phyloP scores from a whole-genome alignment of 192 early-diverging fungal genomes.

The Haplosporangium gracile region DNA sequence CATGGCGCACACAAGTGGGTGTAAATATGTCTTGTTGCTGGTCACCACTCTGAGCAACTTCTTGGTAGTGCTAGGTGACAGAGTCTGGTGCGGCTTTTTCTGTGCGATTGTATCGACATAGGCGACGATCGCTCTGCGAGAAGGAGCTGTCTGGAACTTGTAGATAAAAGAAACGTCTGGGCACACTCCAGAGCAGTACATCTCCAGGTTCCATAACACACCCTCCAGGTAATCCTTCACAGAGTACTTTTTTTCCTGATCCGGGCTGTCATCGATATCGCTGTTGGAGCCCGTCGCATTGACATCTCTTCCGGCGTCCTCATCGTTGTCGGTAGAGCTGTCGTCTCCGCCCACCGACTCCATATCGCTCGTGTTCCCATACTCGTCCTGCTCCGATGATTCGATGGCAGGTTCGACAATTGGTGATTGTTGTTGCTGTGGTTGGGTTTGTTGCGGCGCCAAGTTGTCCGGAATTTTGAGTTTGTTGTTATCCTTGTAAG shows the following conservation, averaged over 20 bases:
- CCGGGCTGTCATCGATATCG: conserved; percentile 10
- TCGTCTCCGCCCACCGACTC: conserved; percentile 10
- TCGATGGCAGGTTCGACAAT: neutral
- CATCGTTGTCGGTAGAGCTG: neutral
- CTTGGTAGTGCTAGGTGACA: conserved; percentile 20
- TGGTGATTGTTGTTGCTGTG: neutral
- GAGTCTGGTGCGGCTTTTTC: neutral
- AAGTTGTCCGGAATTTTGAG: neutral
- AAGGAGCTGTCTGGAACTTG: conserved; percentile 20
- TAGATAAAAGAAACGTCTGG: conserved; percentile 47
- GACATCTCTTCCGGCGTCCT: neutral
- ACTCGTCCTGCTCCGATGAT: neutral
- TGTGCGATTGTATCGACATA: conserved; percentile 14
- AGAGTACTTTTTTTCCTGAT: conserved; percentile 11
- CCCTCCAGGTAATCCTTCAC: conserved; percentile 42
- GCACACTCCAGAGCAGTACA: conserved; percentile 54
- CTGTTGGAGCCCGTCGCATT: neutral
- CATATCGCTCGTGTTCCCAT: conserved; percentile 17
- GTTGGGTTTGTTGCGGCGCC: neutral
- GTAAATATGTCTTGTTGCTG: conserved; percentile 23
- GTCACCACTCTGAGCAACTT: neutral
- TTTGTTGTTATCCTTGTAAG: conserved; percentile 9
- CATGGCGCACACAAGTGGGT: conserved; percentile 50
- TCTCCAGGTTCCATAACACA: conserved; percentile 52
- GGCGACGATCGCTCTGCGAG: conserved; percentile 27